These are phyloP conservation scores for Pyrenopolyporus hunteri DNA, from an alignment of 495 filamentous ascomycete species.

Conservation along the genomic window DNA sequence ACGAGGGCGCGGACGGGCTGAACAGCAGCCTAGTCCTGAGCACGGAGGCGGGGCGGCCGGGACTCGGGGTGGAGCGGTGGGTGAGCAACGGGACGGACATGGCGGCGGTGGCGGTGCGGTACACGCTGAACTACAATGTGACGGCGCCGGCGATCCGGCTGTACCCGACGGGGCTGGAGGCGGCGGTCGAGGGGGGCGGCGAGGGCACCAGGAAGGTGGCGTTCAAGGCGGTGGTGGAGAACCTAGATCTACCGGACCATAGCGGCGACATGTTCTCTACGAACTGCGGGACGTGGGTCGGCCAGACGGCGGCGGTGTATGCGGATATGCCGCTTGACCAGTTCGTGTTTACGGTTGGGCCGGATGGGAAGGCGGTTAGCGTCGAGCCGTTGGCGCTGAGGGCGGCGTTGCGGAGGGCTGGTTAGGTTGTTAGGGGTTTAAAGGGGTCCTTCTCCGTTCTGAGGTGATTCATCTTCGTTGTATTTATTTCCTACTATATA, in stretches of 20 bases:
- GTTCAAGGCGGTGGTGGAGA: conserved; percentile 55
- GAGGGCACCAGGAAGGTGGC: conserved; percentile 43
- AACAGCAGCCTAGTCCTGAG: conserved; percentile 46
- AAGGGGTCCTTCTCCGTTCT: too few relatives aligned
- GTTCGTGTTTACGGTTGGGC: conserved; percentile 56
- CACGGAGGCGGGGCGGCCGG: conserved; percentile 48
- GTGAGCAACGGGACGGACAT: conserved; percentile 59
- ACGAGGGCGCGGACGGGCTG: conserved; percentile 18
- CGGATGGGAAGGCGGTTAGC: conserved; percentile 47
- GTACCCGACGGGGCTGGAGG: conserved; percentile 56
- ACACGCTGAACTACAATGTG: conserved; percentile 42
- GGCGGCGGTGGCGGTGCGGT: conserved; percentile 40
- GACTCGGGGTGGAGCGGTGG: conserved; percentile 55
- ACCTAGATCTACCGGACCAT: conserved; percentile 35
- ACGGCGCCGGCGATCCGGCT: conserved; percentile 51
- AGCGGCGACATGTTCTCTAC: conserved; percentile 49
- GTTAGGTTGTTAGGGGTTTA: background rate
- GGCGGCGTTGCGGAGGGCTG: conserved; percentile 22
- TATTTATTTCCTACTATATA: too few relatives aligned
- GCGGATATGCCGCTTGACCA: conserved; percentile 54
- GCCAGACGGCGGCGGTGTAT: conserved; percentile 52
- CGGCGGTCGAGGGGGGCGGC: conserved; percentile 13
- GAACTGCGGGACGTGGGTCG: conserved; percentile 57
- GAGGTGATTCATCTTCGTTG: too few relatives aligned
- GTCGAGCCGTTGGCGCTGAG: conserved; percentile 54